A percentile compares a stretch with the other conserved stretches of the same genome.
Conservation (phyloP, 495 filamentous ascomycete species). For the Penicillium chermesinum region DNA sequence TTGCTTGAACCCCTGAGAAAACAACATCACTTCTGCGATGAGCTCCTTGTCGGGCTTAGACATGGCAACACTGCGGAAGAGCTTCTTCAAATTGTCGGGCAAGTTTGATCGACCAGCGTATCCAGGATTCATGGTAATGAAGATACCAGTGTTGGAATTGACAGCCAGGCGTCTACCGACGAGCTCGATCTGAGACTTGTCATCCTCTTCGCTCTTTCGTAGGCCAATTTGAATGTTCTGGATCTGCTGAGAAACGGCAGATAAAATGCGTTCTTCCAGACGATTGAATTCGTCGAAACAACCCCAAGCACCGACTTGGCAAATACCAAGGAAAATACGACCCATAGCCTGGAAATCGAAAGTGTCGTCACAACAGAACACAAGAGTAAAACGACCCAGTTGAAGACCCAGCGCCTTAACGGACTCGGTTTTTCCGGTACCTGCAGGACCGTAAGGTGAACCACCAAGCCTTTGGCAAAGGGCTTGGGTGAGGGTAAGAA, state of each 20-base stretch:
- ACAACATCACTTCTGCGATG: conserved; percentile 99
- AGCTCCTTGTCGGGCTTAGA: conserved; percentile 99
- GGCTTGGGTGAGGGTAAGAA: conserved; percentile 93
- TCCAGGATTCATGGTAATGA: conserved; percentile 99
- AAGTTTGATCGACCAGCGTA: conserved; percentile 97
- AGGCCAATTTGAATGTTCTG: conserved; percentile 98
- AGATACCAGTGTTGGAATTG: conserved; percentile 91
- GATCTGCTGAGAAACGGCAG: conserved; percentile 96
- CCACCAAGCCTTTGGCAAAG: conserved; percentile 91
- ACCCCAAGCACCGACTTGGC: conserved; percentile 98
- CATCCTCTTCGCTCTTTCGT: conserved; percentile 69
- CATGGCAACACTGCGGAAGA: conserved; percentile 99
- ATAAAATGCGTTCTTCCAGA: conserved; percentile 93
- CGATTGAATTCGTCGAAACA: conserved; percentile 99
- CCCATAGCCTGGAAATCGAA: conserved; percentile 99
- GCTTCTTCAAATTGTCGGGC: conserved; percentile 97
- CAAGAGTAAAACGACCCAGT: conserved; percentile 92
- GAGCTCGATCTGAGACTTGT: conserved; percentile 83
- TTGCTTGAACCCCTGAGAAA: conserved; percentile 96
- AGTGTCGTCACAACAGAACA: conserved; percentile 98
- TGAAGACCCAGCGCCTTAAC: conserved; percentile 97
- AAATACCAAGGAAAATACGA: conserved; percentile 97
- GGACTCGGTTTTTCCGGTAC: conserved; percentile 99
- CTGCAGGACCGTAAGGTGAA: conserved; percentile 94
- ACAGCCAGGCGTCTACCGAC: conserved; percentile 84